Evolutionary conservation across 1,139 yeast genomes (phyloP).

Genomic region (Candida freyschussii): DNA sequence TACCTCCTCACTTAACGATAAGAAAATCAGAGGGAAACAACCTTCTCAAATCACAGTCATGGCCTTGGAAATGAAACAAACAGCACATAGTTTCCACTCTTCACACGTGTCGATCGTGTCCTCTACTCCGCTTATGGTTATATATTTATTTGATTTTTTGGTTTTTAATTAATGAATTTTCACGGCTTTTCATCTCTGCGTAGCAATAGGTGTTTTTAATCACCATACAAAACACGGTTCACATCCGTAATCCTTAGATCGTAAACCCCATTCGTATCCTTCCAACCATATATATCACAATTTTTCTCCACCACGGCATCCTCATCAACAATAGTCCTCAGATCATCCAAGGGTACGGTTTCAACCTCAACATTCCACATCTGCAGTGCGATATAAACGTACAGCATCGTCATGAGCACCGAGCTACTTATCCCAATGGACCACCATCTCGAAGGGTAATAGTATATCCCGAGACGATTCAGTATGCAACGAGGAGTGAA

Average conservation of each 20-base stretch:
- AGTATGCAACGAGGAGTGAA: constrained; percentile 54
- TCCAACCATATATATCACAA: constrained; percentile 37
- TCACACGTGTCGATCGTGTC: no score
- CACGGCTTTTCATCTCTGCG: no score
- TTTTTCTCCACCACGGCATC: constrained; percentile 44
- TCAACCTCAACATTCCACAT: constrained; percentile 69
- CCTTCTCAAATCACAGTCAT: no score
- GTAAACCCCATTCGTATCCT: constrained; percentile 76
- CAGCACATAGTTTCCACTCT: no score
- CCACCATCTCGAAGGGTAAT: constrained; percentile 89
- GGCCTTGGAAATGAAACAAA: no score
- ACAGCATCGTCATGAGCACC: constrained; percentile 64
- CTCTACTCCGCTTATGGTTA: no score
- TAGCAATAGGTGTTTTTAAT: constrained; percentile 1
- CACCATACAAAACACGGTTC: constrained; percentile 56
- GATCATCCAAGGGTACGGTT: constrained; percentile 54
- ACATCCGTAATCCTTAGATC: constrained; percentile 75
- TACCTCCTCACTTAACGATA: no score
- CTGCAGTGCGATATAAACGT: constrained; percentile 63
- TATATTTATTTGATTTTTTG: no score
- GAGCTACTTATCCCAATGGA: constrained; percentile 70
- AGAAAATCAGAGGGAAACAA: no score
- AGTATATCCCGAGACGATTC: constrained; percentile 51
- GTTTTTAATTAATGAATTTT: no score
- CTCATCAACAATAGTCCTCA: constrained; percentile 64